phyloP scores from a whole-genome alignment of 495 filamentous ascomycete species.

The Neurospora sp. region DNA sequence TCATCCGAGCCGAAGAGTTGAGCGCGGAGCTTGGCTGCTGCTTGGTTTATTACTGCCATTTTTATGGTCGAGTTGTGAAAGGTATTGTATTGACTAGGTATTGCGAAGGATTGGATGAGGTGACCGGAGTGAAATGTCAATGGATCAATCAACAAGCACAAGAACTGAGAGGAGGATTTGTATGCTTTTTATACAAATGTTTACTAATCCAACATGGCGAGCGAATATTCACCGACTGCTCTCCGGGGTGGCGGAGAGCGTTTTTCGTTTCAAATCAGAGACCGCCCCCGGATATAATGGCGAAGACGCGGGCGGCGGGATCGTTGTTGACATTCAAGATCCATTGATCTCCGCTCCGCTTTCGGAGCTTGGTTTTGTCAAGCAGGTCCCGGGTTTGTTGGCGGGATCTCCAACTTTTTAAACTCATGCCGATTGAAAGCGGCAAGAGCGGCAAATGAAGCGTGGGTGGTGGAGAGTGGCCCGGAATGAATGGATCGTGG shows the following conservation, averaged over 20 bases:
- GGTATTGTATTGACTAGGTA: not conserved
- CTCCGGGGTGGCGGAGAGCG: not conserved
- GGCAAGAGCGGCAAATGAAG: not conserved
- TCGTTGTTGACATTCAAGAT: not conserved
- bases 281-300: not conserved
- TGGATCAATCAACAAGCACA: not conserved
- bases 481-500: not conserved
- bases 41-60: constrained; percentile 9
- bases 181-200: not conserved
- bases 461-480: not conserved
- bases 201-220: not conserved
- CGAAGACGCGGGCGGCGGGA: not conserved
- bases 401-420: not conserved
- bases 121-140: not conserved
- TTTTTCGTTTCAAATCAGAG: not conserved
- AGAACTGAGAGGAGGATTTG: not conserved
- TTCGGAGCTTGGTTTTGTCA: not conserved
- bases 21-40: constrained; percentile 30
- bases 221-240: not conserved
- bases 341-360: not conserved
- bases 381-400: not conserved
- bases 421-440: not conserved
- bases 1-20: constrained; percentile 25
- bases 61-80: not conserved
- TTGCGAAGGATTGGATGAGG: not conserved